phyloP scores from a whole-genome alignment of 768 basidiomycete genomes.

The Termitomyces bulborhizus region DNA sequence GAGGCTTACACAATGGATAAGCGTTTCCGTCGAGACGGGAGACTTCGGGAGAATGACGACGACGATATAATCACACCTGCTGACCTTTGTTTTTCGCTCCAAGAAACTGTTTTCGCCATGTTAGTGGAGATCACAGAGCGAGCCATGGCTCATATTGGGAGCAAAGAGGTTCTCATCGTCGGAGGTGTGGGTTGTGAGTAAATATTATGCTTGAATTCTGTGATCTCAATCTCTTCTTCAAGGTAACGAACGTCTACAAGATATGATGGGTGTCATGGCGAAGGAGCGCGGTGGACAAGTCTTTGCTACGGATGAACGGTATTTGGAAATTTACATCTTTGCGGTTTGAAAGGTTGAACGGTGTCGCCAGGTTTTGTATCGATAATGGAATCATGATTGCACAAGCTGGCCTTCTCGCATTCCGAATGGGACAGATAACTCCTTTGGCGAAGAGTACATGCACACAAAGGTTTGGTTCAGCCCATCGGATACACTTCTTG shows the following conservation, averaged over 20 bases:
- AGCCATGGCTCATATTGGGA: slow-evolving; percentile 98
- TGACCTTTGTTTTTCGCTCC: slow-evolving; percentile 95
- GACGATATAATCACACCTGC: slow-evolving; percentile 83
- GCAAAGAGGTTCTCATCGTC: slow-evolving; percentile 93
- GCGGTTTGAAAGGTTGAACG: not conserved
- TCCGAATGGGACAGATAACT: slow-evolving; percentile 84
- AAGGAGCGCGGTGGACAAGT: slow-evolving; percentile 81
- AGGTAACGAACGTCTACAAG: slow-evolving; percentile 92
- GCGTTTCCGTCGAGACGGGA: slow-evolving; percentile 56
- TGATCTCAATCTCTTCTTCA: not conserved
- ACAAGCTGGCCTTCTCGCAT: slow-evolving; percentile 89
- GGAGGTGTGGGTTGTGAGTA: slow-evolving; percentile 98
- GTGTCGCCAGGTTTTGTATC: slow-evolving; percentile 77
- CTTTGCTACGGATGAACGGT: slow-evolving; percentile 96
- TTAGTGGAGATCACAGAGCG: slow-evolving; percentile 98
- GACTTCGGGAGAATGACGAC: slow-evolving; percentile 31
- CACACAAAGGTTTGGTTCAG: slow-evolving; percentile 71
- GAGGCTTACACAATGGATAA: slow-evolving; percentile 88
- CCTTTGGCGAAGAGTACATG: slow-evolving; percentile 76
- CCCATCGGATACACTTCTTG: not conserved
- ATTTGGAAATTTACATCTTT: slow-evolving; percentile 12
- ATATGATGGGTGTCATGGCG: slow-evolving; percentile 99
- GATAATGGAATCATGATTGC: slow-evolving; percentile 99
- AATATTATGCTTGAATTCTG: not conserved
- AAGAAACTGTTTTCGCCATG: slow-evolving; percentile 98